Evolutionary conservation across 2,329 filamentous ascomycete species (phyloP).

Genomic region (Talaromyces rugulosus): DNA sequence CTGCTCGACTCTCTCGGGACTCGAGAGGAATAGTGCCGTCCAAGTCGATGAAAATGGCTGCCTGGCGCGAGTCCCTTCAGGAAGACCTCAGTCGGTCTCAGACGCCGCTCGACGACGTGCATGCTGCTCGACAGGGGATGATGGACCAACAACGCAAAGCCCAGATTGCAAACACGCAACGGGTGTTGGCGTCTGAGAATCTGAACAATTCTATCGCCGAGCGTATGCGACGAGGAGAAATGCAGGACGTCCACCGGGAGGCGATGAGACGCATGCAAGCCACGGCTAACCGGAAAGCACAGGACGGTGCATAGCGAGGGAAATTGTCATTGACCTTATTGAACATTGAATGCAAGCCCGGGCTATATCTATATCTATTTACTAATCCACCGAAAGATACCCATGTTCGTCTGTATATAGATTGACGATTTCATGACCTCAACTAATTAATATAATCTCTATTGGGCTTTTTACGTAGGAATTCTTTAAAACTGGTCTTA

Average conservation of each 20-base stretch:
- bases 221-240: slow-evolving; percentile 69
- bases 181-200: slow-evolving; percentile 54
- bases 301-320: neutral
- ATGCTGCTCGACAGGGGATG: slow-evolving; percentile 41
- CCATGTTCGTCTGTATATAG: neutral
- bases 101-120: slow-evolving; percentile 28
- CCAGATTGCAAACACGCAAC: slow-evolving; percentile 56
- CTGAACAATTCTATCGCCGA: slow-evolving; percentile 64
- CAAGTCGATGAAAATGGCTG: slow-evolving; percentile 56
- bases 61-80: slow-evolving; percentile 63
- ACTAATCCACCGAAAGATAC: neutral
- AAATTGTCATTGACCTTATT: neutral
- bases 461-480: neutral
- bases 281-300: slow-evolving; percentile 39
- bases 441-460: neutral
- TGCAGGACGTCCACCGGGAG: slow-evolving; percentile 73
- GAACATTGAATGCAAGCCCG: neutral
- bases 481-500: too few species aligned
- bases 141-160: slow-evolving; percentile 60
- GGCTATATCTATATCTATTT: neutral
- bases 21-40: slow-evolving; percentile 18
- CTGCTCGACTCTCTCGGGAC: slow-evolving; percentile 11
- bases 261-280: slow-evolving; percentile 77
- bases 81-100: slow-evolving; percentile 52
- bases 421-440: neutral